A percentile compares a stretch with the other conserved stretches of the same genome.
Evolutionary conservation across 148 eudicot species (phyloP).

Genomic region (Arbutus unedo): DNA sequence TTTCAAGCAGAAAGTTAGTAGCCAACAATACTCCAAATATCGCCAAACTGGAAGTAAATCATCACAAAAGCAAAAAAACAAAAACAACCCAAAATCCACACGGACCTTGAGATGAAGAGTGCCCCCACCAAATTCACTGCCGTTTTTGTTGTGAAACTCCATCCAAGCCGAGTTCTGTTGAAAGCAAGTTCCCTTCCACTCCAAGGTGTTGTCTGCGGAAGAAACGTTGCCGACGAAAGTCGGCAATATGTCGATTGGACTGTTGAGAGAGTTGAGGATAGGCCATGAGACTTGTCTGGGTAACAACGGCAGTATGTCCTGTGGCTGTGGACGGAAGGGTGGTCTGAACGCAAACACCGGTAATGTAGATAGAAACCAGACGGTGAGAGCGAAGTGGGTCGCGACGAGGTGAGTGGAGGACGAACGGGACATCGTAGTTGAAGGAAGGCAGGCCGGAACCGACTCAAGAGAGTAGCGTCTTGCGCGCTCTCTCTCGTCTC

Average conservation of each 20-base stretch:
- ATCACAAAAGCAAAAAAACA: background rate
- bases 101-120: constrained; percentile 90
- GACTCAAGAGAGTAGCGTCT: background rate
- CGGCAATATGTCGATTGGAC: constrained; percentile 72
- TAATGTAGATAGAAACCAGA: constrained; percentile 13
- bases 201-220: constrained; percentile 25
- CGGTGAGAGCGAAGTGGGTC: constrained; percentile 17
- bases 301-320: constrained; percentile 62
- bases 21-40: background rate
- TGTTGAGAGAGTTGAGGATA: constrained; percentile 44
- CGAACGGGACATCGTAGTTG: constrained; percentile 19
- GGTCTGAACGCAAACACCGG: constrained; percentile 27
- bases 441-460: background rate
- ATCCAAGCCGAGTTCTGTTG: constrained; percentile 80
- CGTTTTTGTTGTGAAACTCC: constrained; percentile 75
- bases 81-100: background rate
- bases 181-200: constrained; percentile 96
- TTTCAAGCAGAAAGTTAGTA: background rate
- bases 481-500: background rate
- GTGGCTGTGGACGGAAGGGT: constrained; percentile 47
- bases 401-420: background rate
- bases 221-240: constrained; percentile 74
- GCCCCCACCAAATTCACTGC: constrained; percentile 83
- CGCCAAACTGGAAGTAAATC: background rate
- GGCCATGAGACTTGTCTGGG: constrained; percentile 72